Conservation (phyloP, 352 stramenopile genomes). For the Globisporangium middletonii region DNA sequence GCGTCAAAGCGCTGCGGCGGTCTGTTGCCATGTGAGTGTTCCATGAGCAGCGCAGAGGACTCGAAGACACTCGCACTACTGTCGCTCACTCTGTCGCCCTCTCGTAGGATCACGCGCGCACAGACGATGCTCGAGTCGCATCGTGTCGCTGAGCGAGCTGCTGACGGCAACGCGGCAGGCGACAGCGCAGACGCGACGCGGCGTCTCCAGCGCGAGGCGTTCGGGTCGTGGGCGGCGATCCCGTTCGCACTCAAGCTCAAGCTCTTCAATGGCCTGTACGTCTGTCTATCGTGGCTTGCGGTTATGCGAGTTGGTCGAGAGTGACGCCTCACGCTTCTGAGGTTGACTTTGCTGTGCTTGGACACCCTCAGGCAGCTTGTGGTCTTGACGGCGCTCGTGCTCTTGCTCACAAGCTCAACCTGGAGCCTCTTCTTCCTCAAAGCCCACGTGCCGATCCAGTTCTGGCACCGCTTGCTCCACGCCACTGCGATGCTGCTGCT, state of each 20-base stretch:
- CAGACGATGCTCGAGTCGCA: constrained; percentile 12
- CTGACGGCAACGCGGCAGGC: not conserved
- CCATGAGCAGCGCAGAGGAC: too few relatives aligned
- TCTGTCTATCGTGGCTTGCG: constrained; percentile 1
- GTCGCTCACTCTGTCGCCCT: not conserved
- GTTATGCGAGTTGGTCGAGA: too few relatives aligned
- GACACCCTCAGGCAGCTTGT: constrained; percentile 40
- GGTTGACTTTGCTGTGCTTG: too few relatives aligned
- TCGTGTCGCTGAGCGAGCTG: not conserved
- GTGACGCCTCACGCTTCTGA: too few relatives aligned
- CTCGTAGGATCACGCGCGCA: constrained; percentile 9
- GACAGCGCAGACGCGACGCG: not conserved
- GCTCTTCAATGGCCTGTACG: constrained; percentile 69
- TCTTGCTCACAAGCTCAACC: constrained; percentile 54
- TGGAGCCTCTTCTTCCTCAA: constrained; percentile 74
- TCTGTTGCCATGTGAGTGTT: constrained; percentile 20
- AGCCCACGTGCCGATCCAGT: constrained; percentile 67
- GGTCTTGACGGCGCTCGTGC: constrained; percentile 36
- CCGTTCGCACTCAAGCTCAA: constrained; percentile 50
- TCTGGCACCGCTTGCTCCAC: constrained; percentile 69
- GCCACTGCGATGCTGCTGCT: constrained; percentile 66
- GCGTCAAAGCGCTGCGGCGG: constrained; percentile 40
- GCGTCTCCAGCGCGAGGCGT: constrained; percentile 5
- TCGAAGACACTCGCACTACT: not conserved
- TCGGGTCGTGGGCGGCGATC: constrained; percentile 27